Evolutionary conservation across 108 stramenopile species (phyloP).

Genomic region (Tribonema minus): DNA sequence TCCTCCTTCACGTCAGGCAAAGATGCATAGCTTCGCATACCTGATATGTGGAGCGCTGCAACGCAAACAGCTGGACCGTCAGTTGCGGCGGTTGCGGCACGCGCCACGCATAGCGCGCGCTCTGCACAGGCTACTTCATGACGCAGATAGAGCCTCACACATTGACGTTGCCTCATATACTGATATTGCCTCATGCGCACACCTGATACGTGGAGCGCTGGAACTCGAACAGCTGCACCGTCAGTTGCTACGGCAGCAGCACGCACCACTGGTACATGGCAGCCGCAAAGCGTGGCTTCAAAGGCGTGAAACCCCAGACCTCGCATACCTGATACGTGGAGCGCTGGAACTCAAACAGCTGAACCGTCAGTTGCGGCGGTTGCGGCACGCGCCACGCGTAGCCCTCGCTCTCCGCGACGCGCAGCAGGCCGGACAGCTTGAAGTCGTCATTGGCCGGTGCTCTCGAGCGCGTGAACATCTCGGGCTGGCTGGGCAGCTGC

Average conservation of each 20-base stretch:
- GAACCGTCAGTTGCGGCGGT: constrained; percentile 44
- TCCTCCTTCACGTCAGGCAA: too few species aligned
- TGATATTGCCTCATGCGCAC: too few species aligned
- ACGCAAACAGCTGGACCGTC: constrained; percentile 57
- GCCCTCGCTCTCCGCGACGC: constrained; percentile 60
- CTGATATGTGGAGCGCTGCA: constrained; percentile 65
- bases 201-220: constrained; percentile 58
- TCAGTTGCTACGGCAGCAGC: constrained; percentile 41
- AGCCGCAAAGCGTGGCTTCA: not conserved
- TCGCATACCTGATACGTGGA: constrained; percentile 53
- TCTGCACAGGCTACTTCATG: too few species aligned
- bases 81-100: constrained; percentile 38
- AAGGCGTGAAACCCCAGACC: not conserved
- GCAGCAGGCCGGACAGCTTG: constrained; percentile 57
- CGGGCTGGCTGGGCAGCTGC: not conserved
- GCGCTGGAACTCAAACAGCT: constrained; percentile 65
- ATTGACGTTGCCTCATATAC: too few species aligned
- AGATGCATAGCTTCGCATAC: too few species aligned
- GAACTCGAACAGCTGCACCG: constrained; percentile 61
- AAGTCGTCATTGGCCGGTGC: constrained; percentile 28
- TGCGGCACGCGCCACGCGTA: constrained; percentile 34
- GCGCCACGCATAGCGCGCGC: constrained; percentile 49
- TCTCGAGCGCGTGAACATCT: not conserved
- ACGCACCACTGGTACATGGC: not conserved
- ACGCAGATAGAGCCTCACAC: too few species aligned